Evolutionary conservation across 2,329 filamentous ascomycete genomes (phyloP).

Genomic region (Berkeleyomyces rouxiae): DNA sequence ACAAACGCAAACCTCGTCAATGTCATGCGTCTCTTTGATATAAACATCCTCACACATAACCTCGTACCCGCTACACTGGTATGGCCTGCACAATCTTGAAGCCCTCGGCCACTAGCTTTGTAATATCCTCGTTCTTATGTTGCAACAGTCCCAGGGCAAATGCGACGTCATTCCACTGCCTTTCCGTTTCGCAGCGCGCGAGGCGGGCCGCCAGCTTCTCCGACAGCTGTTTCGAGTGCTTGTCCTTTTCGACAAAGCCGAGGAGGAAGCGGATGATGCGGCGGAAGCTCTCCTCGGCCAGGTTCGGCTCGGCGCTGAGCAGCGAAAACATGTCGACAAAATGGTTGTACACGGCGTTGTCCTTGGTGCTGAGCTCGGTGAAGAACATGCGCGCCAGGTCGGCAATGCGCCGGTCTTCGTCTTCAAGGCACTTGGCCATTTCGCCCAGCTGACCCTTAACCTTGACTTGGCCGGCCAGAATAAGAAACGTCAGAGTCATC

Average conservation of each 20-base stretch:
- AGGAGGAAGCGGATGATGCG: conserved; percentile 84
- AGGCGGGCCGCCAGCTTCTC: conserved; percentile 83
- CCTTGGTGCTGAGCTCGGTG: conserved; percentile 89
- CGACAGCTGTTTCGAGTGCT: conserved; percentile 86
- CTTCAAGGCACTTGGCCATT: conserved; percentile 98
- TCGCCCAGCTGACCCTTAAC: conserved; percentile 96
- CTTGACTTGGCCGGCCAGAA: conserved; percentile 94
- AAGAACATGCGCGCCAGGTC: conserved; percentile 98
- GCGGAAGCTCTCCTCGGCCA: conserved; percentile 74
- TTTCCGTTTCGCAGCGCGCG: conserved; percentile 71
- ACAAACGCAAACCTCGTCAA: background rate
- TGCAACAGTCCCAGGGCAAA: conserved; percentile 79
- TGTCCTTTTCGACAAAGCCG: conserved; percentile 98
- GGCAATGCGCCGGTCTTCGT: conserved; percentile 84
- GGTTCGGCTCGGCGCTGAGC: conserved; percentile 60
- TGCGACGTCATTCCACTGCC: conserved; percentile 95
- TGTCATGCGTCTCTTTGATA: background rate
- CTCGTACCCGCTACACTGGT: conserved; percentile 28
- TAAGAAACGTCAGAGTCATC: conserved; percentile 96
- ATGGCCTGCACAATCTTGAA: conserved; percentile 52
- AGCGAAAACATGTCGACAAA: conserved; percentile 98
- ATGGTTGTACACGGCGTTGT: conserved; percentile 98
- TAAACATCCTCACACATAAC: background rate
- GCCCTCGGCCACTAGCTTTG: conserved; percentile 56
- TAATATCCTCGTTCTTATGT: conserved; percentile 85